Percentiles rank a stretch among this genome's conserved stretches.
Conservation (phyloP, 371 early-diverging fungal genomes). For the Parasitella parasitica region DNA sequence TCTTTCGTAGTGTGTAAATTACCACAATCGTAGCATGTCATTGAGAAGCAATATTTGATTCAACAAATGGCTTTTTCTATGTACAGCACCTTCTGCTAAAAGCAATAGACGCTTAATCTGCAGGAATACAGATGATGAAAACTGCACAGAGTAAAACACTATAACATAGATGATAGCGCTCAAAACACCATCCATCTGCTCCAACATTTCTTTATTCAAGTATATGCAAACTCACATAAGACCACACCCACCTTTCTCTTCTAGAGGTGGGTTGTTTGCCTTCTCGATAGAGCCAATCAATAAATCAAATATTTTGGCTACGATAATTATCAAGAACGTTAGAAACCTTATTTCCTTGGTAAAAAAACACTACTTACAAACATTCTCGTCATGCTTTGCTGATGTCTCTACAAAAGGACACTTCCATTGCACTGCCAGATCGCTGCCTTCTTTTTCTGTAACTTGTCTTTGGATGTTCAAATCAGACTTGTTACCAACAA, state of each 20-base stretch:
- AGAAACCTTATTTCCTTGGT: constrained; percentile 1
- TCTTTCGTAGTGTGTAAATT: too few relatives aligned
- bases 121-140: too few relatives aligned
- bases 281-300: constrained; percentile 73
- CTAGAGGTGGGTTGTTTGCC: constrained; percentile 58
- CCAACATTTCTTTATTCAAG: neutral
- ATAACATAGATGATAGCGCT: neutral
- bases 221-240: neutral
- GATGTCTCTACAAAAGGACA: constrained; percentile 88
- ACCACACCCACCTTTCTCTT: constrained; percentile 54
- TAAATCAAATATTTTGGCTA: constrained; percentile 67
- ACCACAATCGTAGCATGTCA: too few relatives aligned
- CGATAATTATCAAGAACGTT: neutral
- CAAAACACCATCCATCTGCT: neutral
- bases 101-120: too few relatives aligned
- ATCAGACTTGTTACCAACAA: constrained; percentile 95
- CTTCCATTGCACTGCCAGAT: constrained; percentile 77
- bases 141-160: too few relatives aligned
- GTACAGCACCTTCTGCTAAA: too few relatives aligned
- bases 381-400: constrained; percentile 90
- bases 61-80: too few relatives aligned
- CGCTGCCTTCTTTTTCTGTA: constrained; percentile 73
- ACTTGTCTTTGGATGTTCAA: constrained; percentile 82
- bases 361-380: constrained; percentile 53
- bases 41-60: too few relatives aligned